Conservation (phyloP, 345 rosid genomes). For the Linum trigynum region DNA sequence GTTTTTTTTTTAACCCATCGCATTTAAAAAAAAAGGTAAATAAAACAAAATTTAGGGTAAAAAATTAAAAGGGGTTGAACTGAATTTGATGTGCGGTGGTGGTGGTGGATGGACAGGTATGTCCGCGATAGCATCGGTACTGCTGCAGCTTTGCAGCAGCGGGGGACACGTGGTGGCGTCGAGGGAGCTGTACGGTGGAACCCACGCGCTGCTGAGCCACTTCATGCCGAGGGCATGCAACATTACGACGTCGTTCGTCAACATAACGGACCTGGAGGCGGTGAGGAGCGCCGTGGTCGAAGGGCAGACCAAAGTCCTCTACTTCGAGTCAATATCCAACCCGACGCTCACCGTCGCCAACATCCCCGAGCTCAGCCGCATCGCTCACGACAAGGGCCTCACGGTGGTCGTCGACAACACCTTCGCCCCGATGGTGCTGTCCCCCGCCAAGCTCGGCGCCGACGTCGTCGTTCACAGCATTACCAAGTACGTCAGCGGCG, state of each 20-base stretch:
- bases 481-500: slow-evolving; percentile 93
- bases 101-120: slow-evolving; percentile 38
- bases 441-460: slow-evolving; percentile 87
- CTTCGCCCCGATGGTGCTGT: slow-evolving; percentile 80
- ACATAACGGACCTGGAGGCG: slow-evolving; percentile 42
- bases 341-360: slow-evolving; percentile 77
- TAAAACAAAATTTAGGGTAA: background rate
- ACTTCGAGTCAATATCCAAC: slow-evolving; percentile 79
- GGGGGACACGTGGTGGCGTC: slow-evolving; percentile 96
- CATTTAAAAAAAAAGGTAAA: background rate
- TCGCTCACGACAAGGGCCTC: slow-evolving; percentile 73
- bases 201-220: slow-evolving; percentile 79
- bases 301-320: slow-evolving; percentile 67
- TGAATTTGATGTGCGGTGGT: background rate
- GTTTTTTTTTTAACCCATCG: background rate
- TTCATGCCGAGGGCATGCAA: slow-evolving; percentile 73
- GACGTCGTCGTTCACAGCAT: slow-evolving; percentile 90
- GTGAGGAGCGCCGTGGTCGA: slow-evolving; percentile 51
- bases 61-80: background rate
- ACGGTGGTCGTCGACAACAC: slow-evolving; percentile 86
- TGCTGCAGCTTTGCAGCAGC: slow-evolving; percentile 85
- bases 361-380: slow-evolving; percentile 64
- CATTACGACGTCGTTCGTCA: slow-evolving; percentile 80
- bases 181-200: slow-evolving; percentile 71
- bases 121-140: slow-evolving; percentile 90